Evolutionary conservation across 176 grass and related monocot genomes (phyloP), one percentile per base, ranked within the genome.

Genomic region (Miscanthus lutarioriparius): DNA sequence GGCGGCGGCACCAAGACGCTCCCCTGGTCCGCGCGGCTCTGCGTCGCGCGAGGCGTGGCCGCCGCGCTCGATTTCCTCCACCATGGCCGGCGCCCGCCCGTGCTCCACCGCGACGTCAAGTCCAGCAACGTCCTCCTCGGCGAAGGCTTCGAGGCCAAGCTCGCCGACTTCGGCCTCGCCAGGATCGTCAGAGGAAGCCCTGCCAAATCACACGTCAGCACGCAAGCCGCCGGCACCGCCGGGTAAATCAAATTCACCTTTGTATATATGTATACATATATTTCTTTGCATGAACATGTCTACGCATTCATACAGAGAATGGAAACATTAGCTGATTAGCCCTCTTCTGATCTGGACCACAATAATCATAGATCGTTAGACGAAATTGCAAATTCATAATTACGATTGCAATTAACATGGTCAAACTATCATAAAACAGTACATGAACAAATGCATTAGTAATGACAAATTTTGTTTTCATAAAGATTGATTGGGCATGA

Each of bases 51-150:
- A 9, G 95, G 89, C 38, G 87, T 53, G 2, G 92, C 92, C 1
- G 86, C 82, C 1, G 95, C 92, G n/a, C 80, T 98, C 23, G 84
- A 81, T 19, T 95, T 93, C 87, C 88, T 98, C 23, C 96, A 98
- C 89, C 92, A 93, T 13, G 92, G 77, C 51, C 85, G 92, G 23
- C 58, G 68, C 1, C 91, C 92, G 7, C 85, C 85, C 36, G 81
- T 97, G 10, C 84, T 97, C 70, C 95, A 97, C 84, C 95, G 95
- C 16, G 95, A 97, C 74, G 81, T 94, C 70, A 94, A 97, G 85
- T 85, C 92, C 47, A 90, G 95, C 82, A 97, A 97, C 83, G 88
- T 97, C 49, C 83, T 97, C 9, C 89, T 97, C 28, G 93, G 88
- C 16, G 85, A 78, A n/a, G 87, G 82, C 2, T 95, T 95, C 54